Evolutionary conservation across 768 basidiomycete species (phyloP), one percentile per base, ranked within the genome.

Genomic region (Russula sp.): DNA sequence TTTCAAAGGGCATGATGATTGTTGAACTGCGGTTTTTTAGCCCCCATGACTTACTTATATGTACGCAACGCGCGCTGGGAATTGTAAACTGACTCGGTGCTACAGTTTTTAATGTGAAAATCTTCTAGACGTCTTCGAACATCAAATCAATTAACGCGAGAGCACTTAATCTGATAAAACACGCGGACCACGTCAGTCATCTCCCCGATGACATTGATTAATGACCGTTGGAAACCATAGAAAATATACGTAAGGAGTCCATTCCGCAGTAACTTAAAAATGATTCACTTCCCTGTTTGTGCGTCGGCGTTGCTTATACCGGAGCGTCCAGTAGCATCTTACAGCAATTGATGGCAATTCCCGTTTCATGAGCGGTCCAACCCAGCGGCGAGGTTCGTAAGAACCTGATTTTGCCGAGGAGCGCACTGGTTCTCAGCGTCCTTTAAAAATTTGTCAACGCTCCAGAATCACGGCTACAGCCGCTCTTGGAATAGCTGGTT

Each of bases 11-110:
- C 56, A 58, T 63, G 49, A 16, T 13, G 38, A n/a, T 52, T 32
- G 50, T 26, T 26, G 42, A 34, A 26, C 32, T 20, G 68, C 70
- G 24, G 69, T 70, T 4, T 80, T 70, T 4, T 80, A 20, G 32
- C 24, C 32, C 44, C 51, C 51, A 24, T 16, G 10, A 46, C 22
- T 7, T 53, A 26, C 28, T 52, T 32, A 53, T 44, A 61, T 52
- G 22, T 18, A 26, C n/a, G 30, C 34, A 54, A 14, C 8, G n/a
- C 8, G n/a, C 38, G 40, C 42, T 42, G 20, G 20, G 49, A 42
- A 51, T 16, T n/a, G 26, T 34, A 6, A 22, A 13, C 24, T 51
- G 40, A 16, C 13, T 20, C 52, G 28, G 42, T 30, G 28, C 42
- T 54, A 8, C 7, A 18, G 40, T n/a, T 42, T 24, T 42, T 52